Evolutionary conservation across 2,329 filamentous ascomycete genomes (phyloP).

Genomic region (Epichloe gansuensis): DNA sequence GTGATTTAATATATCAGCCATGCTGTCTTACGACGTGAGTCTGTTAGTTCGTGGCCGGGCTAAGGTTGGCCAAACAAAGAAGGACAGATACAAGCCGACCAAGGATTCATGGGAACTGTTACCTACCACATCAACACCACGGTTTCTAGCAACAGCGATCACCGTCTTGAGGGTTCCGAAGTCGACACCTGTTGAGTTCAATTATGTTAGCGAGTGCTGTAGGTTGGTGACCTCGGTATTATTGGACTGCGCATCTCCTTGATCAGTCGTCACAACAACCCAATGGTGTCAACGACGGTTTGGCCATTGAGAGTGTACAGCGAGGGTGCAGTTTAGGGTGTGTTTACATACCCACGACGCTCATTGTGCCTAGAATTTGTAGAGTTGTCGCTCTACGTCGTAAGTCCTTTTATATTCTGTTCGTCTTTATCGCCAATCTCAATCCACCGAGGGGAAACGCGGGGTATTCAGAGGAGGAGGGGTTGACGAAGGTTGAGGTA

Average conservation of each 20-base stretch:
- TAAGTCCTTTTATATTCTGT: neutral
- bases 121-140: conserved; percentile 97
- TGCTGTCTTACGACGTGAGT: no score
- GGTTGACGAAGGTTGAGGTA: neutral
- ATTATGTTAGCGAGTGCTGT: conserved; percentile 7
- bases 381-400: conserved; percentile 9
- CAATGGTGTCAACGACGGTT: neutral
- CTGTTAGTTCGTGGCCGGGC: neutral
- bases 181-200: conserved; percentile 55
- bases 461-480: conserved; percentile 1
- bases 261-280: neutral
- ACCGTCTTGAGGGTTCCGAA: conserved; percentile 95
- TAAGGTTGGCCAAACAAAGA: neutral
- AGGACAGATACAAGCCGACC: neutral
- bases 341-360: conserved; percentile 37
- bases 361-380: conserved; percentile 31
- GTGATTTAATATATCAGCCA: conserved; percentile 3
- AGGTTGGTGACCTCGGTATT: neutral
- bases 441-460: neutral
- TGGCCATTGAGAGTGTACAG: neutral
- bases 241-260: neutral
- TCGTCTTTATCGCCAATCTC: conserved; percentile 5
- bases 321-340: neutral
- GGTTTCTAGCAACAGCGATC: conserved; percentile 93
- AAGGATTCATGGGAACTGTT: conserved; percentile 6